Conservation (phyloP, 2,329 filamentous ascomycete species). For the Xenosphaeropsis pyriputrescens region DNA sequence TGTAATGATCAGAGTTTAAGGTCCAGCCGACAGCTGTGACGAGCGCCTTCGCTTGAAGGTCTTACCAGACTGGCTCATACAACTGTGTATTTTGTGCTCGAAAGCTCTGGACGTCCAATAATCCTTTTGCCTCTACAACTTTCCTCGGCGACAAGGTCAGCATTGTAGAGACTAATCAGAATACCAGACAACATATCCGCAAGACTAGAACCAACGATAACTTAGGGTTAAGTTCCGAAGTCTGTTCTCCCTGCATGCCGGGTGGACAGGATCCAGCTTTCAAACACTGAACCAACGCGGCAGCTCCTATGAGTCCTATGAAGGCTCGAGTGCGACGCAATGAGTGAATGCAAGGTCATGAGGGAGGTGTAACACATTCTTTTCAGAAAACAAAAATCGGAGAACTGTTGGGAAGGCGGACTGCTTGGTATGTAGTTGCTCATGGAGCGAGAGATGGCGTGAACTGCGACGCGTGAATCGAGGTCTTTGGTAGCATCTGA, state of each 20-base stretch:
- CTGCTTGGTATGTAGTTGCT: conserved; percentile 37
- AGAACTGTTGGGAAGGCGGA: conserved; percentile 68
- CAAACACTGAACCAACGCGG: conserved; percentile 29
- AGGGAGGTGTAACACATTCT: conserved; percentile 39
- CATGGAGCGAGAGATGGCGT: conserved; percentile 30
- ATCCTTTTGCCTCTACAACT: conserved; percentile 34
- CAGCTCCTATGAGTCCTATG: conserved; percentile 31
- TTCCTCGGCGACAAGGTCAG: conserved; percentile 21
- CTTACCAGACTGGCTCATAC: conserved; percentile 70
- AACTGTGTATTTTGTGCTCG: conserved; percentile 36
- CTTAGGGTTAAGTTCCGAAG: conserved; percentile 98
- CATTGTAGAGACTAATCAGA: conserved; percentile 41
- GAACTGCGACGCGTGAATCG: conserved; percentile 7
- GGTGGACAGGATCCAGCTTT: conserved; percentile 21
- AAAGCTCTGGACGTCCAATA: conserved; percentile 40
- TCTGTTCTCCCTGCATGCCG: conserved; percentile 40
- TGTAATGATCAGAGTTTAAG: conserved; percentile 45
- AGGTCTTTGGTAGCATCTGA: conserved; percentile 9
- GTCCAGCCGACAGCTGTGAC: conserved; percentile 57
- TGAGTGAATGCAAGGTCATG: conserved; percentile 17
- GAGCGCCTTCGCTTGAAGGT: conserved; percentile 61
- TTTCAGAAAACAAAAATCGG: conserved; percentile 58
- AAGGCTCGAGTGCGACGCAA: conserved; percentile 47
- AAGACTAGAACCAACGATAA: conserved; percentile 61
- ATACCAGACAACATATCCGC: conserved; percentile 54